Conservation (phyloP, 2,329 filamentous ascomycete species). For the Diplocarpon rosae region DNA sequence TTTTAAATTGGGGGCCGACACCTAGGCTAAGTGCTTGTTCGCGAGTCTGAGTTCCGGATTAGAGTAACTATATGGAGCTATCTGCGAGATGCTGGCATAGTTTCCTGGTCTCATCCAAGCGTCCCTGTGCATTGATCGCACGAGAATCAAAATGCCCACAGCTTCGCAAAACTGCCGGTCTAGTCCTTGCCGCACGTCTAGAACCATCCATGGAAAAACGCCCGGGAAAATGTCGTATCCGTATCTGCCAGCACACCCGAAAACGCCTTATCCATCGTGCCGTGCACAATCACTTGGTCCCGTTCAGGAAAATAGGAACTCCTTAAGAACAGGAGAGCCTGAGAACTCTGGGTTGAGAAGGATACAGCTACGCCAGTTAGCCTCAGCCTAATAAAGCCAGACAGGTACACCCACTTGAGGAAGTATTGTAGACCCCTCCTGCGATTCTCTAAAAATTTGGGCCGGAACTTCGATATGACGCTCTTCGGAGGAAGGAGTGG, state of each 20-base stretch:
- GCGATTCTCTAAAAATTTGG: constrained; percentile 75
- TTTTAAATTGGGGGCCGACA: too few species aligned
- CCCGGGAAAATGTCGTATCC: neutral
- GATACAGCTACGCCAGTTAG: constrained; percentile 54
- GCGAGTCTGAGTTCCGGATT: too few species aligned
- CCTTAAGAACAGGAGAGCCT: constrained; percentile 79
- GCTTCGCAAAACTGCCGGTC: too few species aligned
- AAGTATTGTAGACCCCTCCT: constrained; percentile 82
- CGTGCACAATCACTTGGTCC: neutral
- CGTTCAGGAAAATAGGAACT: constrained; percentile 50
- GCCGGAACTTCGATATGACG: constrained; percentile 73
- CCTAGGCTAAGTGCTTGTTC: too few species aligned
- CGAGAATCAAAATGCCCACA: too few species aligned
- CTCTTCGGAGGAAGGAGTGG: constrained; percentile 88
- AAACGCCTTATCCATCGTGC: constrained; percentile 6
- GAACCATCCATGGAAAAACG: neutral
- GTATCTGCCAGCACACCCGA: neutral
- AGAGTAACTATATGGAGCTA: too few species aligned
- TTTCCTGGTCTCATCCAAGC: too few species aligned
- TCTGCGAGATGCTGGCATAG: too few species aligned
- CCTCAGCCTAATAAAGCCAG: neutral
- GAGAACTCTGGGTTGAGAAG: constrained; percentile 89
- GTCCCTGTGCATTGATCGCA: too few species aligned
- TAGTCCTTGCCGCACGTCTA: too few species aligned
- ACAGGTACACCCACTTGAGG: constrained; percentile 57